Evolutionary conservation across 148 eudicot genomes (phyloP).

Genomic region (Cornus kousa): DNA sequence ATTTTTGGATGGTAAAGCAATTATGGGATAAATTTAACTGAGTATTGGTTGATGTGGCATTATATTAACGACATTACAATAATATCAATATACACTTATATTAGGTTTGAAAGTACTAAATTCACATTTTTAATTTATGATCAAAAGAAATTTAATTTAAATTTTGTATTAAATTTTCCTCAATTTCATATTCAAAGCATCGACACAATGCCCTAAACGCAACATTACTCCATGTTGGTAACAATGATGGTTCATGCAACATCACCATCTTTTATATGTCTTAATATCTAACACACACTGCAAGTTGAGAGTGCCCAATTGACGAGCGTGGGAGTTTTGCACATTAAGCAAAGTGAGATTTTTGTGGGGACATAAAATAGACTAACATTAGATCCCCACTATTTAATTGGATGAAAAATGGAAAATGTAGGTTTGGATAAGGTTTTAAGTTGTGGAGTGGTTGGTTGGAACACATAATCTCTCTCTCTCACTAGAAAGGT

Average conservation of each 20-base stretch:
- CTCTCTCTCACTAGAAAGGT: neutral
- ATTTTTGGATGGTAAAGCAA: too few relatives aligned
- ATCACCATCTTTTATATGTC: neutral
- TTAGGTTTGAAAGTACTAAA: too few relatives aligned
- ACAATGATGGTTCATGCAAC: neutral
- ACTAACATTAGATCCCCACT: neutral
- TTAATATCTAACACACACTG: neutral
- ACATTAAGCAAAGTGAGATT: neutral
- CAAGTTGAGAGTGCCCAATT: conserved; percentile 8
- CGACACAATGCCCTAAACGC: too few relatives aligned
- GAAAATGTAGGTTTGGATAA: conserved; percentile 3
- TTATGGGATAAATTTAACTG: too few relatives aligned
- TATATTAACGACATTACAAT: too few relatives aligned
- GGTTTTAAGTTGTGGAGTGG: conserved; percentile 8
- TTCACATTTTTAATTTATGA: too few relatives aligned
- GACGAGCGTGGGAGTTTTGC: neutral
- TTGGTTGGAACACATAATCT: conserved; percentile 9
- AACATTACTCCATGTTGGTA: too few relatives aligned
- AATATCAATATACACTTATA: too few relatives aligned
- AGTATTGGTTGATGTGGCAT: too few relatives aligned
- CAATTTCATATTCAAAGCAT: too few relatives aligned
- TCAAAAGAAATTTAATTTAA: too few relatives aligned
- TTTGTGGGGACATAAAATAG: neutral
- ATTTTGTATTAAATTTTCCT: too few relatives aligned
- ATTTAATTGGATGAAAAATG: conserved; percentile 1